phyloP scores from a whole-genome alignment of 1,139 yeast genomes.

The Blastobotrys apis region DNA sequence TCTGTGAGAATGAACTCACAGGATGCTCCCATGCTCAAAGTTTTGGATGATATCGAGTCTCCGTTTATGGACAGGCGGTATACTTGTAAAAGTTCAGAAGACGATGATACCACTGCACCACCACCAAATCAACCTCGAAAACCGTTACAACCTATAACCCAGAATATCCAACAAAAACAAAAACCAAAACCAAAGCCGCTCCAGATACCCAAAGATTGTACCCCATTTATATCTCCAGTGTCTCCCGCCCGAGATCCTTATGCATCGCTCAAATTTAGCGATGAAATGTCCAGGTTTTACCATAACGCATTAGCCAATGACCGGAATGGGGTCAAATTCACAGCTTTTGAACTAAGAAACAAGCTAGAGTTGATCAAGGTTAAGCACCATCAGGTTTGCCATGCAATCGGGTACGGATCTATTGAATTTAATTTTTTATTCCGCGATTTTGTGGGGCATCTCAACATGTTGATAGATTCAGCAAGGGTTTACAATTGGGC shows the following conservation, averaged over 20 bases:
- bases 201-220: slow-evolving; percentile 5
- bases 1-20: not conserved
- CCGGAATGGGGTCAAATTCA: slow-evolving; percentile 9
- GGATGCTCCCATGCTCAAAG: slow-evolving; percentile 13
- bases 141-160: not conserved
- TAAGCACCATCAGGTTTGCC: slow-evolving; percentile 19
- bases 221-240: slow-evolving; percentile 6
- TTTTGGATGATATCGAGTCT: slow-evolving; percentile 14
- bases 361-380: slow-evolving; percentile 20
- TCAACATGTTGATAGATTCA: slow-evolving; percentile 23
- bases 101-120: no score
- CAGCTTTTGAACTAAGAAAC: slow-evolving; percentile 17
- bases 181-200: not conserved
- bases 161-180: not conserved
- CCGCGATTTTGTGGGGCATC: slow-evolving; percentile 32
- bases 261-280: slow-evolving; percentile 20
- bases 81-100: not conserved
- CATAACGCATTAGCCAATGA: slow-evolving; percentile 13
- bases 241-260: slow-evolving; percentile 17
- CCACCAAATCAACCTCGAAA: not conserved
- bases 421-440: slow-evolving; percentile 26
- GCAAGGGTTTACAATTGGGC: slow-evolving; percentile 21
- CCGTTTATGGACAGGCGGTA: slow-evolving; percentile 15
- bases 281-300: slow-evolving; percentile 22
- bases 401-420: slow-evolving; percentile 15